phyloP scores from a whole-genome alignment of 2,329 filamentous ascomycete species.

The Acephala macrosclerotiorum region DNA sequence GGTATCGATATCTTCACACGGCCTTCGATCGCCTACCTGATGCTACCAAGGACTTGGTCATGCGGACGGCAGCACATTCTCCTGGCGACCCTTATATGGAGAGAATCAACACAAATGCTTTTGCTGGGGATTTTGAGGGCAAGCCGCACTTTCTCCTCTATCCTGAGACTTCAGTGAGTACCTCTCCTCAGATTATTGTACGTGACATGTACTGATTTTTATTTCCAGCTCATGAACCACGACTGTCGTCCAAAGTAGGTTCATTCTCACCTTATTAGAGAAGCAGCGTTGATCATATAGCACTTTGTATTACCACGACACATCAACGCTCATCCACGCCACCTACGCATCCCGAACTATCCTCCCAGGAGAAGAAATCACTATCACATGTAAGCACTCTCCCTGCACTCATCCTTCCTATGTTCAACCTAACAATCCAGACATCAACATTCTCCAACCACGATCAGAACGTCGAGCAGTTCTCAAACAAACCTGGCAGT shows the following conservation, averaged over 20 bases:
- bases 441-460: conserved; percentile 44
- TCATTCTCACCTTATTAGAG: neutral
- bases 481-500: conserved; percentile 48
- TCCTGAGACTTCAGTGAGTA: conserved; percentile 40
- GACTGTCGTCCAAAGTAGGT: conserved; percentile 51
- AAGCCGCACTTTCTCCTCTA: conserved; percentile 38
- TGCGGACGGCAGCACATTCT: conserved; percentile 32
- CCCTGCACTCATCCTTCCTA: too few species aligned
- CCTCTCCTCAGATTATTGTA: neutral
- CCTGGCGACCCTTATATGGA: conserved; percentile 39
- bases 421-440: conserved; percentile 26
- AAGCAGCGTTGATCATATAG: conserved; percentile 26
- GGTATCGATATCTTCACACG: conserved; percentile 36
- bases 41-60: conserved; percentile 30
- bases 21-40: conserved; percentile 38
- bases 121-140: conserved; percentile 39
- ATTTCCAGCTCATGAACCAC: conserved; percentile 49
- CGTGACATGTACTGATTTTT: conserved; percentile 15
- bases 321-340: conserved; percentile 46
- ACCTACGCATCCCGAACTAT: conserved; percentile 49
- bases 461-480: conserved; percentile 41
- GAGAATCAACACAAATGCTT: conserved; percentile 41
- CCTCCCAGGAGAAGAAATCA: conserved; percentile 50
- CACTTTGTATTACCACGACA: conserved; percentile 48
- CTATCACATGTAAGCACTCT: conserved; percentile 46